Conservation (phyloP, 805 yeast species). For the Ogataea minuta region DNA sequence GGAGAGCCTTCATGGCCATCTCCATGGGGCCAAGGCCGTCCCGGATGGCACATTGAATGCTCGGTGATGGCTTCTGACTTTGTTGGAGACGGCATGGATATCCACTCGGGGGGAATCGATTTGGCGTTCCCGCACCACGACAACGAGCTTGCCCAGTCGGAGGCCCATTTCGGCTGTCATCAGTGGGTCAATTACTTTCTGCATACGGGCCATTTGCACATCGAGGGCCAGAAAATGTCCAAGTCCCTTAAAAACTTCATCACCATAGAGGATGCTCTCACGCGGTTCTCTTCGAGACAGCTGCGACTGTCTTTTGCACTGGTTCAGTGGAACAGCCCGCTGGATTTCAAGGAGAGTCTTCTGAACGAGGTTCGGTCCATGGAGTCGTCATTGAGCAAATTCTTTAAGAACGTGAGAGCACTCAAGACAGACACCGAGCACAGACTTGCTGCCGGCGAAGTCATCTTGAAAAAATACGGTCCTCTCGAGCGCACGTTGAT, state of each 20-base stretch:
- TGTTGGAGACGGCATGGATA: constrained; percentile 80
- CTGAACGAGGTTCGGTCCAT: constrained; percentile 71
- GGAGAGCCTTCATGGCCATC: constrained; percentile 97
- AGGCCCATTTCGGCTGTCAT: constrained; percentile 81
- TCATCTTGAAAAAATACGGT: constrained; percentile 62
- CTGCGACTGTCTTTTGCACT: constrained; percentile 87
- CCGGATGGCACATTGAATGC: constrained; percentile 99
- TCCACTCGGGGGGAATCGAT: constrained; percentile 96
- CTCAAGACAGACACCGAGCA: constrained; percentile 63
- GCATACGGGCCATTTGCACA: constrained; percentile 97
- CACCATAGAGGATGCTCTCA: constrained; percentile 86
- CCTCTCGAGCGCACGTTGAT: constrained; percentile 52
- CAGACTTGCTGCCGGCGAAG: constrained; percentile 43
- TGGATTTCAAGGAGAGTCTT: constrained; percentile 86
- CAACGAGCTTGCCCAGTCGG: constrained; percentile 95
- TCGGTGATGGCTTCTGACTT: constrained; percentile 96
- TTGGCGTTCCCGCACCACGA: constrained; percentile 99
- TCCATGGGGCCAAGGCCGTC: constrained; percentile 97
- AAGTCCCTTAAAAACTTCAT: constrained; percentile 93
- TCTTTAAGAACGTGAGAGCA: constrained; percentile 86
- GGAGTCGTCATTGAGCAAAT: constrained; percentile 75
- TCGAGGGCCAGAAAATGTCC: constrained; percentile 98
- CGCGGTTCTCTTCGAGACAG: constrained; percentile 71
- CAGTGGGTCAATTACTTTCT: constrained; percentile 98
- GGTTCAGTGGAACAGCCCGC: constrained; percentile 87